Evolutionary conservation across 306 rosid genomes (phyloP), one percentile per base, ranked within the genome.

Genomic region (Sicyos edulis): DNA sequence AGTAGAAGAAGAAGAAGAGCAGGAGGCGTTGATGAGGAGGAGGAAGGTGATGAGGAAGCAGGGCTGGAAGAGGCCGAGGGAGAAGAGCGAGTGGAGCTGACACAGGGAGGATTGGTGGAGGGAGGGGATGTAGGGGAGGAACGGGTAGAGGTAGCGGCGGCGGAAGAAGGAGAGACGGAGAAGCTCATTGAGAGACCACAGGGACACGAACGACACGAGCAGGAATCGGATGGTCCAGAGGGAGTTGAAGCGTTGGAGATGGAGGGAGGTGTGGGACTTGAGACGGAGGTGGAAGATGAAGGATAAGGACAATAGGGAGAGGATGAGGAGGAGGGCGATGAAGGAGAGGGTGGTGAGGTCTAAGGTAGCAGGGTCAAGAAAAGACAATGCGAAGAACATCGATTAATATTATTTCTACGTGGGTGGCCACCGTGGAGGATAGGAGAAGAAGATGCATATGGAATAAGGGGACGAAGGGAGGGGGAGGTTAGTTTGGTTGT

Each of bases 151-250:
- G 19, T 73, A 74, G 15, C 32, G 72, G 15, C 69, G 76, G 14
- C 88, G 91, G 56, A 85, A 74, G 64, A 80, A 40, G 6, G 92
- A 83, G 24, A 83, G 3, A 0, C 92, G 93, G 45, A 86, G 76
- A 53, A 90, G 88, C 58, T 92, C 90, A 13, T 81, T 61, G 29
- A 88, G 54, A 20, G 93, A 77, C 98, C 97, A 93, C 0, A 90
- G 32, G 52, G 80, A 70, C 47, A 92, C 76, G 77, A 85, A 80
- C 10, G 83, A 7, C 26, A 93, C 90, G 13, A 93, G 85, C 49
- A 88, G 86, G 78, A 86, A 85, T 0, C 98, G 83, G 10, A 88
- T 96, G 26, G 88, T 80, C 98, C 98, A 93, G 47, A 90, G 90
- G 0, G 90, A 83, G 66, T 90, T 93, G 82, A 90, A 93, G 45